These are phyloP conservation scores for Euphorbia lathyris DNA, from an alignment of 345 rosid genomes.

Conservation along the genomic window DNA sequence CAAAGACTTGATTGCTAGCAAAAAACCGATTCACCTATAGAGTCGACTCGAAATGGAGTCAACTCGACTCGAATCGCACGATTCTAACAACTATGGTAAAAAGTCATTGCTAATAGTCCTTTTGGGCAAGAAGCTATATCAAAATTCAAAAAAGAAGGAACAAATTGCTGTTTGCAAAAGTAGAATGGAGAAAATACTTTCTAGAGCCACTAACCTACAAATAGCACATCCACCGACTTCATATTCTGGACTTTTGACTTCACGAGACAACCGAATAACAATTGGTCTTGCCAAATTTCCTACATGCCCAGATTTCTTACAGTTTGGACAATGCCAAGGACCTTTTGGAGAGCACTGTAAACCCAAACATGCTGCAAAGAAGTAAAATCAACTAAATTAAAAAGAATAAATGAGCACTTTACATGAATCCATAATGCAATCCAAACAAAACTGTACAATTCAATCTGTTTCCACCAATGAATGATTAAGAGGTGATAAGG, in stretches of 20 bases:
- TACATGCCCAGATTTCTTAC: slow-evolving; percentile 46
- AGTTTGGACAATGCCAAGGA: slow-evolving; percentile 75
- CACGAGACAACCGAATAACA: slow-evolving; percentile 56
- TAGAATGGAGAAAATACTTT: not conserved
- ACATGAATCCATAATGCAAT: not conserved
- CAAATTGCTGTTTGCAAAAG: not conserved
- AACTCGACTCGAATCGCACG: too few species aligned
- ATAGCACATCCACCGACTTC: slow-evolving; percentile 91
- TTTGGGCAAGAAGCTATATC: too few species aligned
- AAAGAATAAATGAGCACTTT: slow-evolving; percentile 4
- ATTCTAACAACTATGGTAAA: too few species aligned
- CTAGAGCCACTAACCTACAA: slow-evolving; percentile 64
- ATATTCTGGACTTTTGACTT: slow-evolving; percentile 66
- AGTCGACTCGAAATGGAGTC: too few species aligned
- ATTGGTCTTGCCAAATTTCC: slow-evolving; percentile 47
- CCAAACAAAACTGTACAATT: not conserved
- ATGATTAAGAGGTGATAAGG: not conserved
- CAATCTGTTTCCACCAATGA: not conserved
- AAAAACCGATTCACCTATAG: too few species aligned
- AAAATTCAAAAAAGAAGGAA: too few species aligned
- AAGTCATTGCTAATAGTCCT: too few species aligned
- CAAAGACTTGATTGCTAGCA: too few species aligned
- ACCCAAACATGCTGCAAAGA: slow-evolving; percentile 75
- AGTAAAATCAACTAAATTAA: slow-evolving; percentile 22
- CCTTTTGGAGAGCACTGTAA: slow-evolving; percentile 57